Evolutionary conservation across 257 asterid genomes (phyloP).

Genomic region (Nicotiana noctiflora): DNA sequence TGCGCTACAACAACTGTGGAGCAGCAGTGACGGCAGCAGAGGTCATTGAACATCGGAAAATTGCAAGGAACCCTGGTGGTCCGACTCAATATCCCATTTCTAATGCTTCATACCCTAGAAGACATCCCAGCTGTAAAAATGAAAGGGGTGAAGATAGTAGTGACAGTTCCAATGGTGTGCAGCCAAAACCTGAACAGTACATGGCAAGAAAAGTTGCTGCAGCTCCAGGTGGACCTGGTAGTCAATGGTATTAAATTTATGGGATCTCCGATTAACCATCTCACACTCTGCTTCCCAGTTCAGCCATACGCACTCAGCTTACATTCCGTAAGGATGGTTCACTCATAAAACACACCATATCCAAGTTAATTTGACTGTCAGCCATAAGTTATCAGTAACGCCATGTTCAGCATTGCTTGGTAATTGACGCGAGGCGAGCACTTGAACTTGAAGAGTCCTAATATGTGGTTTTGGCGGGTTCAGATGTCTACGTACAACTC

Average conservation of each 20-base stretch:
- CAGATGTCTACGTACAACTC: neutral
- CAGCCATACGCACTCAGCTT: neutral
- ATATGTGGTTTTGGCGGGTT: neutral
- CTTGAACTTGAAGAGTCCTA: neutral
- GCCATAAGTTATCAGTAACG: neutral
- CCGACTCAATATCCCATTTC: constrained; percentile 55
- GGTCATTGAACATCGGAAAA: constrained; percentile 51
- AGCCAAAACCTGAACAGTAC: constrained; percentile 40
- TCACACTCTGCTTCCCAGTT: neutral
- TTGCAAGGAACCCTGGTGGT: constrained; percentile 46
- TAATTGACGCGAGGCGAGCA: neutral
- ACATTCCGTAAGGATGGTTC: neutral
- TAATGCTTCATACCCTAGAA: constrained; percentile 40
- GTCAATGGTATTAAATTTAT: constrained; percentile 31
- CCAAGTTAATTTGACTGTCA: neutral
- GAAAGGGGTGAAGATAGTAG: constrained; percentile 33
- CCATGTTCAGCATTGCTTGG: constrained; percentile 1
- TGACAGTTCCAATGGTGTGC: constrained; percentile 28
- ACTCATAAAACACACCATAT: neutral
- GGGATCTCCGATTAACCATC: neutral
- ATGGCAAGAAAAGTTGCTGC: constrained; percentile 44
- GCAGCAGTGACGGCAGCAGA: constrained; percentile 51
- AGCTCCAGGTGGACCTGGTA: constrained; percentile 40
- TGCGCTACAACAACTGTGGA: constrained; percentile 52
- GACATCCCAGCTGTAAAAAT: constrained; percentile 35